Evolutionary conservation across 352 stramenopile genomes (phyloP).

Genomic region (Globisporangium paroecandrum): DNA sequence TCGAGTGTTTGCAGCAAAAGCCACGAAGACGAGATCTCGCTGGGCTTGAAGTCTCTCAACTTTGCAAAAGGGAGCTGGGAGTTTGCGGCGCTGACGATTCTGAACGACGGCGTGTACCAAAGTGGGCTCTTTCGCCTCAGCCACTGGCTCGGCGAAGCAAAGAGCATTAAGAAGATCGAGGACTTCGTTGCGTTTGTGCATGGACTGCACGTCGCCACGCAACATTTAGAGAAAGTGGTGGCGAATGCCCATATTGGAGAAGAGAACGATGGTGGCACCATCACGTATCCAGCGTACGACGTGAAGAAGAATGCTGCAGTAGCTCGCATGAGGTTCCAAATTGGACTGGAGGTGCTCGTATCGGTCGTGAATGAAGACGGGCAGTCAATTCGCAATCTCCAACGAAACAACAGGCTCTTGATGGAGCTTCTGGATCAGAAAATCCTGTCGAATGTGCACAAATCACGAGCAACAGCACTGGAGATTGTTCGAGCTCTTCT

Average conservation of each 20-base stretch:
- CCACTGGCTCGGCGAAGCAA: constrained; percentile 35
- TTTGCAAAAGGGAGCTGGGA: constrained; percentile 47
- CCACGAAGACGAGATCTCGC: neutral
- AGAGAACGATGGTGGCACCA: neutral
- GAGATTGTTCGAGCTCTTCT: constrained; percentile 18
- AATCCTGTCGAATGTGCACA: constrained; percentile 14
- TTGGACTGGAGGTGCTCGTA: constrained; percentile 20
- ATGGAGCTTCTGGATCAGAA: constrained; percentile 17
- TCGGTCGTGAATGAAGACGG: neutral
- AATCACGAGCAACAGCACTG: constrained; percentile 11
- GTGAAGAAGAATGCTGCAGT: constrained; percentile 50
- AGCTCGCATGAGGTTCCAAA: constrained; percentile 40
- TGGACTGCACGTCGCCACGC: constrained; percentile 24
- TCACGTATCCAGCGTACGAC: constrained; percentile 52
- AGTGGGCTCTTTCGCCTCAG: constrained; percentile 32
- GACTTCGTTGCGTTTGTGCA: constrained; percentile 33
- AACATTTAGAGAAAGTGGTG: constrained; percentile 17
- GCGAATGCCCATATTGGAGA: neutral
- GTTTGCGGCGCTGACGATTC: constrained; percentile 46
- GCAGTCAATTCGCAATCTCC: neutral
- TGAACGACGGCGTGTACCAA: constrained; percentile 56
- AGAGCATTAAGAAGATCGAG: constrained; percentile 21
- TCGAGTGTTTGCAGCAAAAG: neutral
- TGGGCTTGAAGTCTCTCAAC: neutral
- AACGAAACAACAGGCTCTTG: neutral